A percentile compares a stretch with the other conserved stretches of the same genome.
Evolutionary conservation across 305 asterid genomes (phyloP).

Genomic region (Fraxinus velutina): DNA sequence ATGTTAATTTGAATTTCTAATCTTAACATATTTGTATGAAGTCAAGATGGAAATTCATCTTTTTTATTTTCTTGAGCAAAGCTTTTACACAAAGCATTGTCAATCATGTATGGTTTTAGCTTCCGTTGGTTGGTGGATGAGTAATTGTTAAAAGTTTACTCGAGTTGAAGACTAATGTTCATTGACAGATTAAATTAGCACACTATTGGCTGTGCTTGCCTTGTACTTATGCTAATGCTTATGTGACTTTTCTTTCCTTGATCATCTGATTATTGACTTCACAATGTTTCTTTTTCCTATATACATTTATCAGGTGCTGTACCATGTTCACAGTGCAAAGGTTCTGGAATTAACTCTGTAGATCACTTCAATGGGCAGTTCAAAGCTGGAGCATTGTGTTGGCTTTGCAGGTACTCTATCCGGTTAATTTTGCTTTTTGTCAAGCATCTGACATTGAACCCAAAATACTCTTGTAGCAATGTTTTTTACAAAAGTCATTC

Average conservation of each 20-base stretch:
- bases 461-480: neutral
- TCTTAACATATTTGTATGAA: neutral
- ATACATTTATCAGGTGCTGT: conserved; percentile 34
- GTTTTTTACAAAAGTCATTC: neutral
- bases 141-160: neutral
- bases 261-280: conserved; percentile 6
- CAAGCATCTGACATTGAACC: neutral
- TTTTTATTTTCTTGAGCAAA: neutral
- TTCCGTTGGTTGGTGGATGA: neutral
- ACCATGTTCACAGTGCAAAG: conserved; percentile 64
- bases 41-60: neutral
- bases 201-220: neutral
- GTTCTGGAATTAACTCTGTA: conserved; percentile 57
- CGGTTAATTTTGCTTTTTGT: neutral
- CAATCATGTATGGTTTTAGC: neutral
- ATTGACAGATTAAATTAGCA: neutral
- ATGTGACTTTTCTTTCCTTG: neutral
- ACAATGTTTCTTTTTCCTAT: conserved; percentile 8
- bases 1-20: neutral
- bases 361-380: conserved; percentile 81
- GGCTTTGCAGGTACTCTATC: conserved; percentile 77
- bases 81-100: neutral
- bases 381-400: conserved; percentile 79
- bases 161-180: neutral
- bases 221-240: neutral